Evolutionary conservation across 805 yeast genomes (phyloP), one percentile per base, ranked within the genome.

Genomic region (Ogataea angusta): DNA sequence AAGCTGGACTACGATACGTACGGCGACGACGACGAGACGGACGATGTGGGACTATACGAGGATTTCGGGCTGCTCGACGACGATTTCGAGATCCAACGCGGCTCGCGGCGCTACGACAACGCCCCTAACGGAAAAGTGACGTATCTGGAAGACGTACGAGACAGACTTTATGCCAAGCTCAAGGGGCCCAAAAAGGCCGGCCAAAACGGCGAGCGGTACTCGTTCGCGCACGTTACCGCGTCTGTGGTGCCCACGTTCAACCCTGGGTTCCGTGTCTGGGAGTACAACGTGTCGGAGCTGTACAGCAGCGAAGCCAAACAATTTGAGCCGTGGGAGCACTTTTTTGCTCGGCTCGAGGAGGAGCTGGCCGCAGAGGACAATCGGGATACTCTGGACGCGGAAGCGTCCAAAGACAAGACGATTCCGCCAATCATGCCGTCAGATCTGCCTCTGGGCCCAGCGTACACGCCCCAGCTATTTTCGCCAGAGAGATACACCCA

Each of bases 221-320:
- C 88, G 1, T 67, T 87, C 37, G 80, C 83, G 0, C 84, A 79
- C 54, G 76, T 87, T 12, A 72, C 80, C 2, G 80, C 89, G 1
- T 82, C 90, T 40, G 78, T 87, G 10, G 76, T 88, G 10, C 95
- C 96, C 3, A 87, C 95, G 0, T 88, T 81, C 63, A 85, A 85
- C 49, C 89, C 96, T 5, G 86, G 89, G 5, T 56, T 87, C 46
- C 69, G 95, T 48, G 79, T 87, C 2, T 87, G 95, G 93, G 95
- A 87, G 58, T 87, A 87, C 60, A 87, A 87, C 54, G 74, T 76
- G 26, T 73, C 86, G 0, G 82, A 70, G 1, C 56, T 84, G 33
- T 64, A 55, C 15, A 33, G 28, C 17, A 25, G 30, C 15, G 28
- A 37, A 24, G 36, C 14, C 7, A 45, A 48, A 40, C 26, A 37